Percentiles rank a stretch among this genome's conserved stretches.
Conservation (phyloP, 768 basidiomycete genomes). For the Candolleomyces aberdarensis region DNA sequence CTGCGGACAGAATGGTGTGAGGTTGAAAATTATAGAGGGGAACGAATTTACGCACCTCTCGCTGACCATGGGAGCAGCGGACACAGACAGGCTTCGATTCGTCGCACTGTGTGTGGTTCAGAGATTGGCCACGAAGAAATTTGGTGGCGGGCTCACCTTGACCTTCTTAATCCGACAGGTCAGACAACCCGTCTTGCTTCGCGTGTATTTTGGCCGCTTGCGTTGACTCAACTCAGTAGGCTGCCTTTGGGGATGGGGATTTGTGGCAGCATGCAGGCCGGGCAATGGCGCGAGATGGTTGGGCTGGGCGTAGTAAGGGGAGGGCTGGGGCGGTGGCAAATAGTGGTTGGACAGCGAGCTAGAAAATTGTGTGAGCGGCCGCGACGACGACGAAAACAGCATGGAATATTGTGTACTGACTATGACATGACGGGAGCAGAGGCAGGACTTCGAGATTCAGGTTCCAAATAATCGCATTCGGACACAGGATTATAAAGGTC, state of each 20-base stretch:
- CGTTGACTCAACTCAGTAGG: slow-evolving; percentile 52
- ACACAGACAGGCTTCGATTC: slow-evolving; percentile 86
- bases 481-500: slow-evolving; percentile 54
- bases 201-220: slow-evolving; percentile 89
- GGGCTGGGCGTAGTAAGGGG: not conserved
- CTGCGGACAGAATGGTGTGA: slow-evolving; percentile 31
- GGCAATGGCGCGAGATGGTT: slow-evolving; percentile 10
- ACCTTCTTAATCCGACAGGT: slow-evolving; percentile 95
- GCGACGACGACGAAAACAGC: slow-evolving; percentile 4
- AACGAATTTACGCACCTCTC: slow-evolving; percentile 54
- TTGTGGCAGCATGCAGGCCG: slow-evolving; percentile 44
- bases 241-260: slow-evolving; percentile 24
- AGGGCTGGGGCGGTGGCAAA: slow-evolving; percentile 37
- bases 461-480: slow-evolving; percentile 34
- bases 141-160: slow-evolving; percentile 53
- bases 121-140: not conserved
- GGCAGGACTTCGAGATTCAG: not conserved
- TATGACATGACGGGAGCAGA: slow-evolving; percentile 37
- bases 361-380: slow-evolving; percentile 17
- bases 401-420: slow-evolving; percentile 34
- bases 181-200: slow-evolving; percentile 92
- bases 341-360: slow-evolving; percentile 31
- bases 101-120: slow-evolving; percentile 60
- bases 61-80: slow-evolving; percentile 81
- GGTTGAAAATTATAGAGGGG: not conserved